Evolutionary conservation across 192 early-diverging fungal species (phyloP).

Genomic region (Funneliformis mosseae): DNA sequence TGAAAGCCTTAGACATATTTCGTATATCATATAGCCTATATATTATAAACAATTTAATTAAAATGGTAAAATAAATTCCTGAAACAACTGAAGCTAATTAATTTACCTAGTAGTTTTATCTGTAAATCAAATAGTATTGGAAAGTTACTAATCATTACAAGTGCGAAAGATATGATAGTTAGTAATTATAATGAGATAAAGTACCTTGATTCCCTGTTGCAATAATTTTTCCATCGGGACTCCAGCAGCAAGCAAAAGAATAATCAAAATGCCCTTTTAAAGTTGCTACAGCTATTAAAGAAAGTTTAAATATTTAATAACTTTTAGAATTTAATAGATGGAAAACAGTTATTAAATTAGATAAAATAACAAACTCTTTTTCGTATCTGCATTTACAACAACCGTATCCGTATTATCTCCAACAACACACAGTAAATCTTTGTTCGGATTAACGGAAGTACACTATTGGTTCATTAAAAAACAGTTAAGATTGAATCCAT

Average conservation of each 20-base stretch:
- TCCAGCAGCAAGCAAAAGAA: conserved; percentile 71
- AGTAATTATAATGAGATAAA: not conserved
- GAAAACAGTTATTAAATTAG: not conserved
- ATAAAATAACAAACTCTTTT: conserved; percentile 47
- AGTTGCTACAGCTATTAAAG: conserved; percentile 30
- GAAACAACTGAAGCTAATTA: not conserved
- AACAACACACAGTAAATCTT: conserved; percentile 58
- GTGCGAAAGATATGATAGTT: not conserved
- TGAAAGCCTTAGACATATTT: conserved; percentile 53
- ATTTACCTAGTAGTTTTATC: conserved; percentile 48
- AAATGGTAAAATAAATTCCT: not conserved
- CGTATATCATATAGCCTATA: conserved; percentile 68
- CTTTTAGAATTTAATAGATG: not conserved
- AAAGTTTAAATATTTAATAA: conserved; percentile 9
- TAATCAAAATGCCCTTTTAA: conserved; percentile 66
- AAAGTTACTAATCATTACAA: not conserved
- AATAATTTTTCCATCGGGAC: conserved; percentile 54
- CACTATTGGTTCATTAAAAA: conserved; percentile 46
- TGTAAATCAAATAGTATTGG: not conserved
- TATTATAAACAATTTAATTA: conserved; percentile 30
- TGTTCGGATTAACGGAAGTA: conserved; percentile 55
- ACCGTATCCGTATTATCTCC: conserved; percentile 54
- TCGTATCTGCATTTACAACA: conserved; percentile 51
- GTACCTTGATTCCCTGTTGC: conserved; percentile 67
- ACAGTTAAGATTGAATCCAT: not conserved